Evolutionary conservation across 345 rosid genomes (phyloP).

Genomic region (Sonneratia alba): DNA sequence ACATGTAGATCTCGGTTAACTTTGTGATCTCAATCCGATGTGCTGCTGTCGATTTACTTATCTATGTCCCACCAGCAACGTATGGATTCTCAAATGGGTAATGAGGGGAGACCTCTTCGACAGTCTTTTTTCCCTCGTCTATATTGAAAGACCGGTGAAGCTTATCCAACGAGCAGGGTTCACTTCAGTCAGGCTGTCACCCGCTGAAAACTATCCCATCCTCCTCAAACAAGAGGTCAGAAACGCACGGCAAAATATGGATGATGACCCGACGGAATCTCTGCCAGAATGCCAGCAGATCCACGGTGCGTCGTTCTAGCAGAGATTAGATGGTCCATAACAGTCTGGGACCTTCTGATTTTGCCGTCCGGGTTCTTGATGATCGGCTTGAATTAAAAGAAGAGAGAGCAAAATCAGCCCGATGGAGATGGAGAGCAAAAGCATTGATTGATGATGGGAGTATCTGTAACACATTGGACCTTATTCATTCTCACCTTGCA

Average conservation of each 20-base stretch:
- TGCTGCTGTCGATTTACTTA: too few species aligned
- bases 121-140: too few species aligned
- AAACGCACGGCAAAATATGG: too few species aligned
- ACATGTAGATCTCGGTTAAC: background rate
- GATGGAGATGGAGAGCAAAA: background rate
- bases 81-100: background rate
- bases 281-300: too few species aligned
- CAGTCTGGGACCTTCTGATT: background rate
- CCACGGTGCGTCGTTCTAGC: background rate
- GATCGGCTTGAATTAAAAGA: background rate
- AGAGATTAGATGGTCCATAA: background rate
- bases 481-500: background rate
- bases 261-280: too few species aligned
- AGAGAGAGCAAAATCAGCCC: background rate
- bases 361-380: background rate
- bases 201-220: too few species aligned
- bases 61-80: background rate
- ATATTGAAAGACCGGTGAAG: too few species aligned
- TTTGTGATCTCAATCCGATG: too few species aligned
- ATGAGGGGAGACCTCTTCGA: background rate
- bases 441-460: background rate
- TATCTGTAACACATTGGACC: background rate
- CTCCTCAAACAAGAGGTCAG: background rate
- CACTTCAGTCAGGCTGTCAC: too few species aligned
- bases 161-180: too few species aligned